These are phyloP conservation scores for Agaricus subrufescens DNA, from an alignment of 768 basidiomycete species.

Conservation along the genomic window DNA sequence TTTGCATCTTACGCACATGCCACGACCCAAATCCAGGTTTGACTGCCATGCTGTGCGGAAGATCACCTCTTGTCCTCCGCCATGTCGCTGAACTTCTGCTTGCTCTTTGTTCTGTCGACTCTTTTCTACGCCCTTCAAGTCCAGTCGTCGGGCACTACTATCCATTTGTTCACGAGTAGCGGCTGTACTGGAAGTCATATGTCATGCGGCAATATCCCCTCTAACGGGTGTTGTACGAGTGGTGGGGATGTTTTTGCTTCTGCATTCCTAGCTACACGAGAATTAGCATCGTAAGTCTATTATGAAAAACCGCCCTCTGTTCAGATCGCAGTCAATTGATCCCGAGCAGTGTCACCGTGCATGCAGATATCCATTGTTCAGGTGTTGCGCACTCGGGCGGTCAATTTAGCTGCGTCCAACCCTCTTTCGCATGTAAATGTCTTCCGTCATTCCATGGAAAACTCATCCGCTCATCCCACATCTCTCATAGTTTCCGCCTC, in stretches of 20 bases:
- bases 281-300: background rate
- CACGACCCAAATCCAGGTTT: conserved; percentile 1
- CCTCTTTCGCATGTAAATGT: conserved; percentile 2
- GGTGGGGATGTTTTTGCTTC: conserved; percentile 3
- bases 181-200: conserved; percentile 6
- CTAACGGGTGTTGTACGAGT: conserved; percentile 2
- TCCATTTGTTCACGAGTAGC: conserved; percentile 3
- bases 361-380: background rate
- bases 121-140: background rate
- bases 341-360: background rate
- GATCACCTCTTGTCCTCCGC: background rate
- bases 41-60: too few relatives aligned
- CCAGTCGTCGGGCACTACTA: background rate
- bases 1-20: too few relatives aligned
- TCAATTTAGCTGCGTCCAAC: background rate
- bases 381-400: background rate
- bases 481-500: background rate
- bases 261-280: background rate
- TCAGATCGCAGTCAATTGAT: too few relatives aligned
- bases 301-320: too few relatives aligned
- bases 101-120: background rate
- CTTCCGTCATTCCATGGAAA: background rate
- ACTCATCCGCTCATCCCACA: background rate
- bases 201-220: conserved; percentile 6
- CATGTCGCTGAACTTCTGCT: conserved; percentile 1